A percentile compares a stretch with the other conserved stretches of the same genome.
Conservation (phyloP, 345 rosid species). For the Eucalyptus rudis region DNA sequence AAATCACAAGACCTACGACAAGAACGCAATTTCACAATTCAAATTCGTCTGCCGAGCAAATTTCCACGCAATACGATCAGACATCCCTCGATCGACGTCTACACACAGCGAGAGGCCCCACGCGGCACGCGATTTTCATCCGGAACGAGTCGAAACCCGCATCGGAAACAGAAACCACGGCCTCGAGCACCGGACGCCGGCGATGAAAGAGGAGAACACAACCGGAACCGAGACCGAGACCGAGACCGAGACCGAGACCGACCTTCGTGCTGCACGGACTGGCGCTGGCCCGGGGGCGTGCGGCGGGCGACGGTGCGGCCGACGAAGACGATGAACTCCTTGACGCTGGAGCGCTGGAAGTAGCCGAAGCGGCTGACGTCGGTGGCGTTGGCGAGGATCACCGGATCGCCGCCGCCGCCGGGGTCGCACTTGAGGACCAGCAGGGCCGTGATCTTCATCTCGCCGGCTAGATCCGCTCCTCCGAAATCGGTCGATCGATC, state of each 20-base stretch:
- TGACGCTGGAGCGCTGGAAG: slow-evolving; percentile 76
- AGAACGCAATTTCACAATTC: neutral
- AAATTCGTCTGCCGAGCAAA: neutral
- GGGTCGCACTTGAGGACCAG: slow-evolving; percentile 58
- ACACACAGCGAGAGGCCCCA: neutral
- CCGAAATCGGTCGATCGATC: neutral
- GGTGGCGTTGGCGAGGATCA: slow-evolving; percentile 48
- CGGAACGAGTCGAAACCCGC: neutral
- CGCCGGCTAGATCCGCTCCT: neutral
- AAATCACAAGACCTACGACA: neutral
- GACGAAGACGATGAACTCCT: slow-evolving; percentile 74
- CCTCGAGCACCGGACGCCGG: neutral
- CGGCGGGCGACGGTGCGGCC: slow-evolving; percentile 89
- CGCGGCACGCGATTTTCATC: neutral
- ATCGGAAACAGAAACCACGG: neutral
- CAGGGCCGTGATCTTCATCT: slow-evolving; percentile 88
- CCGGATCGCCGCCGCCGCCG: slow-evolving; percentile 51
- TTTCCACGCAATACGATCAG: neutral
- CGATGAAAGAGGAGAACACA: neutral
- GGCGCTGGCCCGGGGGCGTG: slow-evolving; percentile 72
- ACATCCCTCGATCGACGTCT: neutral
- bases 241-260: too few relatives aligned
- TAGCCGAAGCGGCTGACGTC: slow-evolving; percentile 86
- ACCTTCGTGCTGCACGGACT: slow-evolving; percentile 94
- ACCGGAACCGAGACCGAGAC: neutral